Percentiles rank a stretch among this genome's conserved stretches.
Conservation (phyloP, 73 alveolate genomes). For the Paramecium primaurelia region DNA sequence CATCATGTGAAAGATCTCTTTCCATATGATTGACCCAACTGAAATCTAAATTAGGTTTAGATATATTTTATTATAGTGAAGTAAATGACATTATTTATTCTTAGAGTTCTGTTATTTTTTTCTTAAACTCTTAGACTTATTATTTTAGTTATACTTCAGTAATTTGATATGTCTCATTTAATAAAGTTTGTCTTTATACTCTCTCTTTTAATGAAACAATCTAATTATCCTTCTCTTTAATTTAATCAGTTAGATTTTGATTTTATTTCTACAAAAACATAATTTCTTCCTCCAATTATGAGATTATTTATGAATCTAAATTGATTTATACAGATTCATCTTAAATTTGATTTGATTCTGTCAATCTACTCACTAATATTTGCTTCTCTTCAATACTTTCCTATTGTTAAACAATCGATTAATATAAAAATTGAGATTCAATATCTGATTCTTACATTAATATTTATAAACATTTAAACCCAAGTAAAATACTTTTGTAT, state of each 20-base stretch:
- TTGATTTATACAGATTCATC: neutral
- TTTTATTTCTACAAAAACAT: neutral
- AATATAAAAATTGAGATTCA: neutral
- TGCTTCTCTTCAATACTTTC: neutral
- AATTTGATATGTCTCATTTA: neutral
- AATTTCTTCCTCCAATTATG: neutral
- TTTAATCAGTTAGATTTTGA: neutral
- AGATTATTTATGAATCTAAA: neutral
- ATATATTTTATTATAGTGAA: neutral
- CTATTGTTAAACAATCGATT: neutral
- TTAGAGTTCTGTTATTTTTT: neutral
- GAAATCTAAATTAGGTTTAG: neutral
- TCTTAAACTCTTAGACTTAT: neutral
- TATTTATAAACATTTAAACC: too few species aligned
- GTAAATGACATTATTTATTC: neutral
- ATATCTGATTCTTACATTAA: neutral
- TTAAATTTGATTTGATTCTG: neutral
- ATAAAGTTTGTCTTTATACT: neutral
- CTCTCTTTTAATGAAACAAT: neutral
- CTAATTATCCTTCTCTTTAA: neutral
- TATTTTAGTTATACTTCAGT: conserved; percentile 22
- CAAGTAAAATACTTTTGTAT: too few species aligned
- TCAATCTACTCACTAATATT: neutral
- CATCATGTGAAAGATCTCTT: conserved; percentile 14
- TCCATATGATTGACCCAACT: conserved; percentile 1